phyloP scores from a whole-genome alignment of 2,329 filamentous ascomycete species.

The Lasiodiplodia sp. region DNA sequence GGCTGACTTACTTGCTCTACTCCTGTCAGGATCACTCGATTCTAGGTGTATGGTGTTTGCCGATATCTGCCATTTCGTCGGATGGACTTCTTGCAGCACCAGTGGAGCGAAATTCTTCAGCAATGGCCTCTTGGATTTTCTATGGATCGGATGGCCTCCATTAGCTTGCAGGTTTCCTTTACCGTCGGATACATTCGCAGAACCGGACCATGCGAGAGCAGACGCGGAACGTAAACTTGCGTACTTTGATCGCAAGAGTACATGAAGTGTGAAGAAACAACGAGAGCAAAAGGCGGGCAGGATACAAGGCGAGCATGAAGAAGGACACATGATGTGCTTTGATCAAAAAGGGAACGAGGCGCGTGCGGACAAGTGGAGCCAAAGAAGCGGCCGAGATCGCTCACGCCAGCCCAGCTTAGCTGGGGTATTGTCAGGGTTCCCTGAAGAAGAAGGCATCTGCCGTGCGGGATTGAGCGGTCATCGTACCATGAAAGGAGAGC shows the following conservation, averaged over 20 bases:
- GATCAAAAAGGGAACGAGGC: background rate
- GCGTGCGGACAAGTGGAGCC: background rate
- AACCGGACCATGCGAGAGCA: background rate
- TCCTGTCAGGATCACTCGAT: too few species aligned
- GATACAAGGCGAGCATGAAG: background rate
- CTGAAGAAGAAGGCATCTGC: background rate
- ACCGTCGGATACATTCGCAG: too few species aligned
- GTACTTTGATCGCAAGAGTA: background rate
- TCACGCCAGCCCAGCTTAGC: background rate
- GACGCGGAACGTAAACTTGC: background rate
- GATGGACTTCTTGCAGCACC: too few species aligned
- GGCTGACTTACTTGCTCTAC: too few species aligned
- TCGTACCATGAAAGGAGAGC: background rate
- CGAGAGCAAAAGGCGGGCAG: background rate
- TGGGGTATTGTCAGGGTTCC: background rate
- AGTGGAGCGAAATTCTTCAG: too few species aligned
- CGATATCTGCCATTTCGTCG: too few species aligned
- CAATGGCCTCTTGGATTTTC: too few species aligned
- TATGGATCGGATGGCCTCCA: too few species aligned
- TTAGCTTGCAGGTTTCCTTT: too few species aligned
- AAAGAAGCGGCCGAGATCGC: background rate
- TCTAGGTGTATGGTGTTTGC: too few species aligned
- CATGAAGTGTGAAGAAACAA: background rate
- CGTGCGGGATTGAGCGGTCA: slow-evolving; percentile 2
- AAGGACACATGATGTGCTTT: background rate